A percentile compares a stretch with the other conserved stretches of the same genome.
These are phyloP conservation scores for Glycine soja DNA, from an alignment of 306 rosid species.

Conservation along the genomic window DNA sequence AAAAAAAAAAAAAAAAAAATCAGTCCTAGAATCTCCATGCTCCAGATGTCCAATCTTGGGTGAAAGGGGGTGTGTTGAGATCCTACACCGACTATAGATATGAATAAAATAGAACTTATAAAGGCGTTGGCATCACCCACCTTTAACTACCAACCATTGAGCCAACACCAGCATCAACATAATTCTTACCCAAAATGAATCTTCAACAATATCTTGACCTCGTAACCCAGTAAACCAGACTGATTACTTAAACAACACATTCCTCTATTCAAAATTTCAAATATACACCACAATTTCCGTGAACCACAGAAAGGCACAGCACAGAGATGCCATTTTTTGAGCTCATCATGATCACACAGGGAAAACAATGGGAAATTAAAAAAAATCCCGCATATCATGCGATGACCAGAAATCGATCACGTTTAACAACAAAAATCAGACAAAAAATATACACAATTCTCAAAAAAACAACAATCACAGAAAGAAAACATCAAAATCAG, in stretches of 20 bases:
- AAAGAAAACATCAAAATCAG: neutral
- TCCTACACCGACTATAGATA: neutral
- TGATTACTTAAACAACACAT: conserved; percentile 20
- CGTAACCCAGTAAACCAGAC: conserved; percentile 24
- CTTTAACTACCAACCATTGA: conserved; percentile 21
- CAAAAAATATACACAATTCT: conserved; percentile 17
- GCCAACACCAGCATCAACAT: conserved; percentile 19
- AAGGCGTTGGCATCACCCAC: neutral
- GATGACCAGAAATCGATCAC: conserved; percentile 13
- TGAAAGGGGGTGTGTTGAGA: neutral
- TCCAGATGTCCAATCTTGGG: neutral
- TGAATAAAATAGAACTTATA: neutral
- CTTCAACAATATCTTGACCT: neutral
- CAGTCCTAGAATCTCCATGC: neutral
- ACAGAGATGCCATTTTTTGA: neutral
- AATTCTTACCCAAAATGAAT: conserved; percentile 8
- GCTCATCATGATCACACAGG: conserved; percentile 6
- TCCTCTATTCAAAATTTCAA: conserved; percentile 14
- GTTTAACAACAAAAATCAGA: neutral
- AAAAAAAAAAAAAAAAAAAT: neutral
- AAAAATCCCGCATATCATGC: conserved; percentile 25
- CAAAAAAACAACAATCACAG: conserved; percentile 24
- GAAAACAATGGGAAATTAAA: neutral
- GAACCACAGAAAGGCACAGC: conserved; percentile 7
- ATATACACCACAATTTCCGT: conserved; percentile 1